phyloP scores from a whole-genome alignment of 257 asterid genomes.

The Petrea volubilis region DNA sequence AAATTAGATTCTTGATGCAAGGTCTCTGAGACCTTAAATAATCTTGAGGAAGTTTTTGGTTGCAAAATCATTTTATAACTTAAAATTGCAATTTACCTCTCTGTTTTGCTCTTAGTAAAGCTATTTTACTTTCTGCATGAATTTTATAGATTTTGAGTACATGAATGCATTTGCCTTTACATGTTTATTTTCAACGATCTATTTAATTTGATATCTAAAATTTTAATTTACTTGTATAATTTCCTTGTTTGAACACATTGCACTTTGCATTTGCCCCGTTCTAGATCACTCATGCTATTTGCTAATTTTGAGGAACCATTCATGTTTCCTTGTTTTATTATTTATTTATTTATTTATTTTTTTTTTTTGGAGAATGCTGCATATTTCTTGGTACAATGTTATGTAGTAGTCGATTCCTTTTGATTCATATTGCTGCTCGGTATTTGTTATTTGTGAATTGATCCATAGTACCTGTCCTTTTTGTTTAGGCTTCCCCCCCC shows the following conservation, averaged over 20 bases:
- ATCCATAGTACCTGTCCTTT: neutral
- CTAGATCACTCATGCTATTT: neutral
- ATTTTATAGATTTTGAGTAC: neutral
- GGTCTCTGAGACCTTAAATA: neutral
- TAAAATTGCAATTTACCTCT: neutral
- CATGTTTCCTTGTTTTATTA: neutral
- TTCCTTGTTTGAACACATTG: neutral
- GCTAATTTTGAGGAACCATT: neutral
- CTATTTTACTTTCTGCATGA: neutral
- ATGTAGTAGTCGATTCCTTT: neutral
- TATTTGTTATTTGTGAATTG: slow-evolving; percentile 7
- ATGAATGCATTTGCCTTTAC: neutral
- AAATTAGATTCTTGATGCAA: neutral
- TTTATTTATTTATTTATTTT: neutral
- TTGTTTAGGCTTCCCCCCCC: slow-evolving; percentile 7
- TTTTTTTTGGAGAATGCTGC: neutral
- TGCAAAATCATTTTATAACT: neutral
- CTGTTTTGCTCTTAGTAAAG: neutral
- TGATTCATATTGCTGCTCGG: neutral
- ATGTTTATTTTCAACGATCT: neutral
- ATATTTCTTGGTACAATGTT: neutral
- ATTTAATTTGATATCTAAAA: neutral
- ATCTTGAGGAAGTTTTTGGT: neutral
- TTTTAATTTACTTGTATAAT: neutral
- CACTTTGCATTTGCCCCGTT: neutral